Evolutionary conservation across 129 eudicot species (phyloP).

Genomic region (Pulicaria dysenterica): DNA sequence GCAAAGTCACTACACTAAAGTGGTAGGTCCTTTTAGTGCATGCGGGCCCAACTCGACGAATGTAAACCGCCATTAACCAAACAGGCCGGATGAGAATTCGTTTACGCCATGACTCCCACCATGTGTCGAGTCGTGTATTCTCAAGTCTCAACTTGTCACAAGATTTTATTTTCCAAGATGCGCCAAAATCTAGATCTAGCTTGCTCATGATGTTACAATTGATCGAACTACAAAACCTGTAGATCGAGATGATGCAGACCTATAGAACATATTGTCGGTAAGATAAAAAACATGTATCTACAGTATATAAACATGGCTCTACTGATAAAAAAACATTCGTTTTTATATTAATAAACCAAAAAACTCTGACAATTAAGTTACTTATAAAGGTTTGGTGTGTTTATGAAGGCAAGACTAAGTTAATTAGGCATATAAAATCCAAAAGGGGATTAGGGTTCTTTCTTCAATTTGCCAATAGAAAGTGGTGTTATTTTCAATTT

Average conservation of each 20-base stretch:
- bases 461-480: constrained; percentile 13
- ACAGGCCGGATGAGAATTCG: constrained; percentile 18
- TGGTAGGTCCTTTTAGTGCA: background rate
- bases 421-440: constrained; percentile 9
- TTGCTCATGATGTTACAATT: constrained; percentile 15
- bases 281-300: background rate
- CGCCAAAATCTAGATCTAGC: background rate
- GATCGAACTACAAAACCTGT: constrained; percentile 6
- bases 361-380: constrained; percentile 4
- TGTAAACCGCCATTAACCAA: background rate
- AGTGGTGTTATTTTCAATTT: too few relatives aligned
- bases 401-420: constrained; percentile 15
- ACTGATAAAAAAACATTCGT: background rate
- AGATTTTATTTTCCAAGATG: background rate
- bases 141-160: constrained; percentile 2
- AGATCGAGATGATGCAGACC: background rate
- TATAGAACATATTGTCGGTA: constrained; percentile 7
- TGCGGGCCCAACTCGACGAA: constrained; percentile 10
- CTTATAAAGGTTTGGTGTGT: constrained; percentile 2
- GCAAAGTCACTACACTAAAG: constrained; percentile 5
- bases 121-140: background rate
- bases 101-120: constrained; percentile 16
- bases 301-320: constrained; percentile 3
- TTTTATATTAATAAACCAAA: background rate
- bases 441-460: constrained; percentile 21